Percentiles rank a stretch among this genome's conserved stretches.
These are phyloP conservation scores for Blumeriella jaapii DNA, from an alignment of 2,329 filamentous ascomycete species.

Conservation along the genomic window DNA sequence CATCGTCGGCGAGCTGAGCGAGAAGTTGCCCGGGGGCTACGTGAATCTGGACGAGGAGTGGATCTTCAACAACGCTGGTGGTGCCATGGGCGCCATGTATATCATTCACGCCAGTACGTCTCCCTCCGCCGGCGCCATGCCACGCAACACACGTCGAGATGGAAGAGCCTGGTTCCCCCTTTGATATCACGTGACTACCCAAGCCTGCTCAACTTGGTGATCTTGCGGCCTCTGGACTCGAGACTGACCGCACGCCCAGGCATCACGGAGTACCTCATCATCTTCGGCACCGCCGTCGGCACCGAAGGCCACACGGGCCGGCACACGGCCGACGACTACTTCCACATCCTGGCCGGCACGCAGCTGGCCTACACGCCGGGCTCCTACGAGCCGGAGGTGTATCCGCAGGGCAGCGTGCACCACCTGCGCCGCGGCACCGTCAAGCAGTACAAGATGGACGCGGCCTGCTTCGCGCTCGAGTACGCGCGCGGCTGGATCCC, in stretches of 20 bases:
- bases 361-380: conserved; percentile 66
- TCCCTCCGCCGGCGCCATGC: no score
- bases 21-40: conserved; percentile 36
- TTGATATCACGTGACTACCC: no score
- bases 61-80: conserved; percentile 87
- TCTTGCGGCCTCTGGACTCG: background rate
- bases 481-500: conserved; percentile 85
- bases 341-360: conserved; percentile 73
- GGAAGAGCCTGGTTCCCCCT: no score
- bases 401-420: conserved; percentile 58
- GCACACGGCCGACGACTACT: conserved; percentile 90
- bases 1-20: conserved; percentile 57
- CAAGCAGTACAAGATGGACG: conserved; percentile 77
- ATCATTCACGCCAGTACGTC: conserved; percentile 71
- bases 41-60: conserved; percentile 68
- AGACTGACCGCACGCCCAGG: conserved; percentile 29
- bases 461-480: conserved; percentile 68
- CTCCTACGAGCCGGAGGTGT: conserved; percentile 55
- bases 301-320: conserved; percentile 83
- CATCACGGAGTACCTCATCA: conserved; percentile 81
- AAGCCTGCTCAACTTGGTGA: no score
- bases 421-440: conserved; percentile 58
- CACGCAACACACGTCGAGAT: no score
- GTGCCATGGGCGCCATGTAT: conserved; percentile 87
- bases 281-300: conserved; percentile 71